phyloP scores from a whole-genome alignment of 2,329 filamentous ascomycete species.

The Penicillium psychrosexuale region DNA sequence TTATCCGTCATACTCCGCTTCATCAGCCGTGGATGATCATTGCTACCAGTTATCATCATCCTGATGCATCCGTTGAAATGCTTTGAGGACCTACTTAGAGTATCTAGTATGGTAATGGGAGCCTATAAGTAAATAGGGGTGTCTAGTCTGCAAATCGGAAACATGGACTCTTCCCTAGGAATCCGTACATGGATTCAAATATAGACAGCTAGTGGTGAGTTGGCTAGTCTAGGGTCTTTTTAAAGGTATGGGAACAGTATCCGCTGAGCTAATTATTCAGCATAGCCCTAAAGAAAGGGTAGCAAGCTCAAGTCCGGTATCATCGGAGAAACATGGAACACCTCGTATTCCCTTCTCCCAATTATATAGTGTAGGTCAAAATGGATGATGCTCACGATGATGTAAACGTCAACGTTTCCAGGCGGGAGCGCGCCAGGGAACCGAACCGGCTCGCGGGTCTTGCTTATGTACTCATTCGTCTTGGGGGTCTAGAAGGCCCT shows the following conservation, averaged over 20 bases:
- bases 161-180: background rate
- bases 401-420: conserved; percentile 18
- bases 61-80: conserved; percentile 11
- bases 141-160: background rate
- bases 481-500: background rate
- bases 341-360: background rate
- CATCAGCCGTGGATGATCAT: conserved; percentile 24
- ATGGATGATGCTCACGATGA: conserved; percentile 28
- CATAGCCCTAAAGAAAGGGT: background rate
- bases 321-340: background rate
- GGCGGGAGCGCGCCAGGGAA: conserved; percentile 18
- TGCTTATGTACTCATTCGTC: conserved; percentile 16
- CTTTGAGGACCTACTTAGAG: background rate
- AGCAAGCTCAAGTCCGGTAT: background rate
- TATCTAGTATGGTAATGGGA: background rate
- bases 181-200: background rate
- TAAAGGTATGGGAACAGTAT: background rate
- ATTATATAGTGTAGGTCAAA: conserved; percentile 4
- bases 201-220: background rate
- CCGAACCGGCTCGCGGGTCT: conserved; percentile 4
- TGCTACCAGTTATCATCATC: conserved; percentile 20
- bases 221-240: background rate
- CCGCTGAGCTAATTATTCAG: background rate
- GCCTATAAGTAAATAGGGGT: background rate
- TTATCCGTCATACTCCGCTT: conserved; percentile 1